Base-by-base conservation (phyloP, 176 grass and related monocot genomes). In the Sorghum bicolor region DNA sequence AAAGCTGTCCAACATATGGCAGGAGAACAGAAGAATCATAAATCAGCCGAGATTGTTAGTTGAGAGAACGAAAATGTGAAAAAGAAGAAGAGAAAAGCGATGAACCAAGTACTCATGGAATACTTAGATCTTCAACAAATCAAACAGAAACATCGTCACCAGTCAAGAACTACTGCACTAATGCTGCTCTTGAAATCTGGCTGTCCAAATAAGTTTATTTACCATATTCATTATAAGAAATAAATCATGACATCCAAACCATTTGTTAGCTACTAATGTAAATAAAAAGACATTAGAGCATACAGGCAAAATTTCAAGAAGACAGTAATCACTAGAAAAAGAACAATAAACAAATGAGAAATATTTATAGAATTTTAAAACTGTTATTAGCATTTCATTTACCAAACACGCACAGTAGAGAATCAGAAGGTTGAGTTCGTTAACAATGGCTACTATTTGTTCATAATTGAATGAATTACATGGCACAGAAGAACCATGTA, bases 401-500 rank as follows among this genome's bases (percentile, higher is more conserved):
- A 72, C 43, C 22, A 82, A 87, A 60, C 22, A 22, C 9, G 8
- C 7, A 47, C n/a, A 68, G 22, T 28, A 68, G 29, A 33, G 1
- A 75, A 81, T 68, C 37, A 62, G 13, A 58, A 77, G 6, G 10
- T 45, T 70, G 68, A 70, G 40, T 64, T 50, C 14, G 25, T 55
- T 67, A 81, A 32, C 45, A 80, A 61, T 67, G 17, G 32, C 43
- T 78, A 65, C 10, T 41, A 6, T 78, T 25, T 79, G 8, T 39
- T 44, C 24, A 61, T 38, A 72, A 63, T 5, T 79, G 8, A 33
- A 50, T 37, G 6, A 48, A 26, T 24, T 66, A 45, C 11, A 45
- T 31, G 9, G 66, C 48, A 62, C 26, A 25, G 6, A 80, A 70
- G 55, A 84, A 78, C 71, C 65, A 78, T 43, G 24, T 40, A 84